These are phyloP conservation scores for Trametes sanguinea DNA, from an alignment of 768 basidiomycete genomes.

Conservation along the genomic window DNA sequence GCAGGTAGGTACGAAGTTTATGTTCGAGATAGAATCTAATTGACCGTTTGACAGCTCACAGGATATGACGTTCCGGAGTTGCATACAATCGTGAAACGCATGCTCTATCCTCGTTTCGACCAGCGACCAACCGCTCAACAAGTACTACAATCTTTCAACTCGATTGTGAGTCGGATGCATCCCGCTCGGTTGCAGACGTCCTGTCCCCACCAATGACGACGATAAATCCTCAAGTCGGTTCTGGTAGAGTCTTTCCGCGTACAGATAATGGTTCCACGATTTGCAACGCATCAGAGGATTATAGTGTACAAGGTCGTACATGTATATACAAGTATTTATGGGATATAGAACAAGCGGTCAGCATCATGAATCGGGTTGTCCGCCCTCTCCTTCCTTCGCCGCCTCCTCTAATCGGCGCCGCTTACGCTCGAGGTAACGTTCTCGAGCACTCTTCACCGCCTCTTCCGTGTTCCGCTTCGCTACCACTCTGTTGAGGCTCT, in stretches of 20 bases:
- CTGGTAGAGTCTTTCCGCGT: background rate
- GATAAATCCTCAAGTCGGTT: too few species aligned
- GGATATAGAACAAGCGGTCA: too few species aligned
- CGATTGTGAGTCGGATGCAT: slow-evolving; percentile 45
- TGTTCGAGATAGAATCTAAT: slow-evolving; percentile 6
- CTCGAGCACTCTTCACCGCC: slow-evolving; percentile 72
- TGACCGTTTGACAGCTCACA: slow-evolving; percentile 44
- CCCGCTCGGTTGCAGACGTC: slow-evolving; percentile 33
- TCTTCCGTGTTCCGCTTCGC: slow-evolving; percentile 74
- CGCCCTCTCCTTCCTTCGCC: slow-evolving; percentile 8
- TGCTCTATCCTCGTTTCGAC: slow-evolving; percentile 56
- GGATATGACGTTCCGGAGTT: slow-evolving; percentile 62
- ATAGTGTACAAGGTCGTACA: background rate
- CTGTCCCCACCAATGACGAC: background rate
- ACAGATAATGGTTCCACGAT: background rate
- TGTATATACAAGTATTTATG: background rate
- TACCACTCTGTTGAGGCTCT: slow-evolving; percentile 65
- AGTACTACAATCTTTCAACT: slow-evolving; percentile 55
- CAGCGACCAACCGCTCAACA: slow-evolving; percentile 51
- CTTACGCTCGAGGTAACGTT: slow-evolving; percentile 80
- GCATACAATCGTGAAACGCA: slow-evolving; percentile 53
- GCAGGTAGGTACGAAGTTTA: slow-evolving; percentile 46
- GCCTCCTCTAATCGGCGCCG: slow-evolving; percentile 64
- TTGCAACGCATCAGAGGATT: background rate
- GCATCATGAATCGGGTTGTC: slow-evolving; percentile 6